phyloP scores from a whole-genome alignment of 2,329 filamentous ascomycete species.

The Huntiella abstrusa region DNA sequence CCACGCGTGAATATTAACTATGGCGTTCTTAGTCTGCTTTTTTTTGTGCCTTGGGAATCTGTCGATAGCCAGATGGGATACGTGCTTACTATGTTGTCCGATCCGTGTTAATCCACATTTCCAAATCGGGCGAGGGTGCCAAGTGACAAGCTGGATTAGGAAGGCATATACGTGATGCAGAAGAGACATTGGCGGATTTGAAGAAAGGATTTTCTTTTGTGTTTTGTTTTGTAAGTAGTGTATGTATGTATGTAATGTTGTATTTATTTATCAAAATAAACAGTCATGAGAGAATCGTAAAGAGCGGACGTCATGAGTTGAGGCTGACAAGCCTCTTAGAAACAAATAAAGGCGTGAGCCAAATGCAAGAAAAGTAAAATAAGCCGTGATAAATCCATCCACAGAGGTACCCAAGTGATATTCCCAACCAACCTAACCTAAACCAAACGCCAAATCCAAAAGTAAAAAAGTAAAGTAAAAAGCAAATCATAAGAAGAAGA shows the following conservation, averaged over 20 bases:
- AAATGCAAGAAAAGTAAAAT: neutral
- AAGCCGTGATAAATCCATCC: neutral
- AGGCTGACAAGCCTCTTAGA: neutral
- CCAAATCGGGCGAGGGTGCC: no score
- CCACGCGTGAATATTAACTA: no score
- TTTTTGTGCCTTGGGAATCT: no score
- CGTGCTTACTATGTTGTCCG: no score
- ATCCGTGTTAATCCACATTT: no score
- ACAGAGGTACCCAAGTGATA: neutral
- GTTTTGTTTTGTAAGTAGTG: neutral
- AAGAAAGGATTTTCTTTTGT: neutral
- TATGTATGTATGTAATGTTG: neutral
- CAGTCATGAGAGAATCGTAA: slow-evolving; percentile 1
- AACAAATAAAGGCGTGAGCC: neutral
- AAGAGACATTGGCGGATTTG: neutral
- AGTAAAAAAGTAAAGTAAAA: slow-evolving; percentile 2
- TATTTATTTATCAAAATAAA: neutral
- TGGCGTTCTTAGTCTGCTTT: no score
- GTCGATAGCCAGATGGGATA: no score
- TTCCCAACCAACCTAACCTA: neutral
- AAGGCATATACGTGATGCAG: neutral
- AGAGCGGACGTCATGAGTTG: slow-evolving; percentile 7
- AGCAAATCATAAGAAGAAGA: slow-evolving; percentile 4
- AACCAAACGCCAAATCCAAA: neutral
- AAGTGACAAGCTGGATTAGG: neutral